Evolutionary conservation across 169 alveolate genomes (phyloP).

Genomic region (Fabrea salina): DNA sequence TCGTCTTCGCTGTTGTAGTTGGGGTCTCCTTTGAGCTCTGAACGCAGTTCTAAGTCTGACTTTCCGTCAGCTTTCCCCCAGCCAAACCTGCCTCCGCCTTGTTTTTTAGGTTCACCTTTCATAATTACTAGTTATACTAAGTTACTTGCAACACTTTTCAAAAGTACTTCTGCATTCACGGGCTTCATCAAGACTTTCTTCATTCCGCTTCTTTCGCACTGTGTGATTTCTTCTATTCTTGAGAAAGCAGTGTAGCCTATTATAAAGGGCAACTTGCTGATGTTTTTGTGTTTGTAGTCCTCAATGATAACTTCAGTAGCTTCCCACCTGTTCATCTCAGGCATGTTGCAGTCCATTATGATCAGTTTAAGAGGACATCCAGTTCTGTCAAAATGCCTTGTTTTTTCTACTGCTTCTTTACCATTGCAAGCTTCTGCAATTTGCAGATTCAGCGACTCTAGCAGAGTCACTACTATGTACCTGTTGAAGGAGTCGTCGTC

Average conservation of each 20-base stretch:
- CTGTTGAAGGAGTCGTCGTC: not conserved
- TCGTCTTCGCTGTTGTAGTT: not conserved
- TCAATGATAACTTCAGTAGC: not conserved
- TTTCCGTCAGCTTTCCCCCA: conserved; percentile 15
- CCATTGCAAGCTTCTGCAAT: not conserved
- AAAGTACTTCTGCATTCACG: too few species aligned
- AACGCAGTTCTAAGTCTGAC: too few species aligned
- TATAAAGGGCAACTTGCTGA: not conserved
- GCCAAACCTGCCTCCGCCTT: conserved; percentile 3
- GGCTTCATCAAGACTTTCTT: not conserved
- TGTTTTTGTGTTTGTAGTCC: not conserved
- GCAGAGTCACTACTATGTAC: not conserved
- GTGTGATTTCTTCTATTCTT: not conserved
- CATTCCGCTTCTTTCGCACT: not conserved
- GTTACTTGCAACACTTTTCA: too few species aligned
- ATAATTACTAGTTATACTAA: too few species aligned
- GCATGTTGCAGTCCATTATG: conserved; percentile 30
- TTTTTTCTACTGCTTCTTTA: conserved; percentile 22
- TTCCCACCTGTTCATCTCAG: conserved; percentile 12
- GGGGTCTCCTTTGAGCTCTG: not conserved
- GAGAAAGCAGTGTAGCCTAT: not conserved
- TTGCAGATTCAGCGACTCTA: not conserved
- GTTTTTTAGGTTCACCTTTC: conserved; percentile 20
- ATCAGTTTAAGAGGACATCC: not conserved
- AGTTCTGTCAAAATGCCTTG: not conserved